These are phyloP conservation scores for Silene conica DNA, from an alignment of 148 eudicot species.

Conservation along the genomic window DNA sequence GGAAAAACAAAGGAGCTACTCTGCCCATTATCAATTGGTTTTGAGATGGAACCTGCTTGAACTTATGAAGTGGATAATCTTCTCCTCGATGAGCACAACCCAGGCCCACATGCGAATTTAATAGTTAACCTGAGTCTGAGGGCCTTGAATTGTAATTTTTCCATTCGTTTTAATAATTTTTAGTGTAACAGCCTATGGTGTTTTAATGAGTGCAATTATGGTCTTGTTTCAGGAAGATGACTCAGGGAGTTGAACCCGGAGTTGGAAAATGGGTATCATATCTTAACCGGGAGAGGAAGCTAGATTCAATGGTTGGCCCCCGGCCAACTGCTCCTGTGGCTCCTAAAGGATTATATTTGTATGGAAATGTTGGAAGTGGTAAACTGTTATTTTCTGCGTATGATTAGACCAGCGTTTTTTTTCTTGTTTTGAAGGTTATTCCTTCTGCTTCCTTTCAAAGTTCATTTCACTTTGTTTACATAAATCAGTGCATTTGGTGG, in stretches of 20 bases:
- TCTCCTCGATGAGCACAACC: no score
- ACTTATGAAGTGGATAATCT: no score
- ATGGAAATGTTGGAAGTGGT: conserved; percentile 99
- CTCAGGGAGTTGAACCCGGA: conserved; percentile 69
- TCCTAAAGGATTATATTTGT: conserved; percentile 89
- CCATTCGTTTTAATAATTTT: background rate
- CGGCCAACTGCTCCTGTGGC: conserved; percentile 82
- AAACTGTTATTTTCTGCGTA: conserved; percentile 4
- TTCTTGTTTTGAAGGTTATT: conserved; percentile 11
- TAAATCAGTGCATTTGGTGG: background rate
- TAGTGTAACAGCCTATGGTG: background rate
- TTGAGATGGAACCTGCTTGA: no score
- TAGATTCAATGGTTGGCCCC: conserved; percentile 68
- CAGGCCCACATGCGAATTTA: no score
- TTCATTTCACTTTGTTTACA: conserved; percentile 5
- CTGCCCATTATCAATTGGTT: no score
- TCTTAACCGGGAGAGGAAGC: conserved; percentile 80
- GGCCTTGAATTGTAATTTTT: background rate
- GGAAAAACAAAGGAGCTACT: no score
- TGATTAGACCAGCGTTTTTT: background rate
- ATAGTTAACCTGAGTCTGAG: no score
- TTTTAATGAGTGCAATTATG: conserved; percentile 5
- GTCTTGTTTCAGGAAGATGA: conserved; percentile 41
- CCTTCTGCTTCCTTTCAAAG: background rate
- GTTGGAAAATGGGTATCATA: conserved; percentile 97